Percentiles rank a stretch among this genome's conserved stretches.
phyloP scores from a whole-genome alignment of 768 basidiomycete species.

The Pleurotus platypus region DNA sequence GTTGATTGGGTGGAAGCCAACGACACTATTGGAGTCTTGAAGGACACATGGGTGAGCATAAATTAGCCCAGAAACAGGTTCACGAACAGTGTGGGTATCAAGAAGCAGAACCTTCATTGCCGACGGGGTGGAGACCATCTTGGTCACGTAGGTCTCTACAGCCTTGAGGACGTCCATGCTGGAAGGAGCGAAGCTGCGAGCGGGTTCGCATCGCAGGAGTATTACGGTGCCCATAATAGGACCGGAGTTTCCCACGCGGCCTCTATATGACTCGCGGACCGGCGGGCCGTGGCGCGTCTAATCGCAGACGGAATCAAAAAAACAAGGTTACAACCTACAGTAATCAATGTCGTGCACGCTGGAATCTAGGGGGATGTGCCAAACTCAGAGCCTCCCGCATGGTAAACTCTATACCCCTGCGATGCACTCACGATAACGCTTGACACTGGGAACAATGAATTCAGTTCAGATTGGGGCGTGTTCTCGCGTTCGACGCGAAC shows the following conservation, averaged over 20 bases:
- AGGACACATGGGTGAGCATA: constrained; percentile 9
- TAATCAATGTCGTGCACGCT: neutral
- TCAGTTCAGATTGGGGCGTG: neutral
- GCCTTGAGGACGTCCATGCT: constrained; percentile 95
- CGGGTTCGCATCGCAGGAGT: no score
- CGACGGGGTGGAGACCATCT: constrained; percentile 78
- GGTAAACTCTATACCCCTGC: neutral
- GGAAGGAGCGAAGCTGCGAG: neutral
- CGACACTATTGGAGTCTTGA: constrained; percentile 93
- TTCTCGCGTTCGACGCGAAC: neutral
- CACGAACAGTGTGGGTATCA: constrained; percentile 85
- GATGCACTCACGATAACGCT: neutral
- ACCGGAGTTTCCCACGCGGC: neutral
- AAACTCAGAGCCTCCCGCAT: neutral
- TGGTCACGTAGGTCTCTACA: constrained; percentile 88
- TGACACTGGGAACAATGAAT: neutral
- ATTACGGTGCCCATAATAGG: neutral
- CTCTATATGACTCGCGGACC: neutral
- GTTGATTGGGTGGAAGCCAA: constrained; percentile 92
- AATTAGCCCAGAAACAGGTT: neutral
- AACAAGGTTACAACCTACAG: constrained; percentile 5
- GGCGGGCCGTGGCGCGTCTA: neutral
- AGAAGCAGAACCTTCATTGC: constrained; percentile 96
- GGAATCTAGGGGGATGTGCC: neutral
- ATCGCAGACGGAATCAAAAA: constrained; percentile 2